Evolutionary conservation across 176 grass and related monocot species (phyloP), one percentile per base, ranked within the genome.

Genomic region (Hsuehochloa calcarea): DNA sequence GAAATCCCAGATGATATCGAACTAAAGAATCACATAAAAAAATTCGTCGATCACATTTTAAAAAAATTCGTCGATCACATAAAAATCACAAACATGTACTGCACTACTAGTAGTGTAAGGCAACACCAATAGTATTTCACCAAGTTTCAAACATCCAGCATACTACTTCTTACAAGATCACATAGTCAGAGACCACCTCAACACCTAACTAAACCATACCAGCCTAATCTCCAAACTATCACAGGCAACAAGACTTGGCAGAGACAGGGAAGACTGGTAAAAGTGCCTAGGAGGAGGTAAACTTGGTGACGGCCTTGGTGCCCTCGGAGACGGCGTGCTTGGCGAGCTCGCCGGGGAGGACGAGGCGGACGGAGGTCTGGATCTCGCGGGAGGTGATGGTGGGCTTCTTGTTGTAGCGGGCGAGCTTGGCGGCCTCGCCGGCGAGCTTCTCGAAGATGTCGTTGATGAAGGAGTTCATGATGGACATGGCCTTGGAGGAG

Each of bases 391-490:
- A 93, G 31, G 85, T 90, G 85, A 93, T 79, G 78, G 91, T 90
- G 27, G 91, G 88, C 83, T 88, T 92, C 90, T 90, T 90, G 89
- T 90, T 90, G 80, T 90, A 90, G 10, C 80, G n/a, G 0, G 85
- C 80, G 4, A 90, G 89, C 62, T 75, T 75, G 41, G 85, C 80
- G 1, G 92, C 19, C 90, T 94, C 93, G 1, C 2, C 78, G 37
- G 90, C 93, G 16, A 94, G 82, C 82, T 94, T 94, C 90, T 94
- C 93, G 49, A 94, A 94, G 87, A 94, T 94, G 69, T 94, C 93
- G 74, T 94, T 94, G 90, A 94, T 94, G 82, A 94, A 94, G 64
- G 93, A 94, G 85, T 94, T 94, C 93, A 94, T 94, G 87, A 92
- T 94, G 79, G 87, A 85, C 93, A 94, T 94, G 82, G 93, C 90